A percentile compares a stretch with the other conserved stretches of the same genome.
Conservation (phyloP, 1,284 basidiomycete species). For the Rhodotorula sp. region DNA sequence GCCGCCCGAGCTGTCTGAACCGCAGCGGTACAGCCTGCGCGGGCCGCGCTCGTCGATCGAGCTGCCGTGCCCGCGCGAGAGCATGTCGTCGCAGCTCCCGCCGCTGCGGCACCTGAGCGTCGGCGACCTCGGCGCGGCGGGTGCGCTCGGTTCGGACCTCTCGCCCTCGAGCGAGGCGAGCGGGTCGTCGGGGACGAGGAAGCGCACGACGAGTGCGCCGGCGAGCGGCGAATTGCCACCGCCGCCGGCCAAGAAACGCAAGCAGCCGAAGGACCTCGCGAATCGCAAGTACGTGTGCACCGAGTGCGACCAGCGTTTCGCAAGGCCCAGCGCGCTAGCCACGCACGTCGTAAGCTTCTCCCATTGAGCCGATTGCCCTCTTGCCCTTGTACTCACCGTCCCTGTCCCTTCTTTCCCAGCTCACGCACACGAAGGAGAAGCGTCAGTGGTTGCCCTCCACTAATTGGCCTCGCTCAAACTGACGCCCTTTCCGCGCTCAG, state of each 20-base stretch:
- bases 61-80: background rate
- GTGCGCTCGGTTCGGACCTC: background rate
- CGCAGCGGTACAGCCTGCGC: background rate
- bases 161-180: background rate
- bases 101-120: background rate
- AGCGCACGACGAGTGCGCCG: background rate
- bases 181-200: background rate
- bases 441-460: background rate
- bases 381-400: background rate
- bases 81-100: background rate
- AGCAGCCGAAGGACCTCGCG: constrained; percentile 12
- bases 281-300: constrained; percentile 12
- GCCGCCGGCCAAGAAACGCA: background rate
- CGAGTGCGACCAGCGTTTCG: constrained; percentile 24
- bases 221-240: background rate
- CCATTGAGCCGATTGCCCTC: background rate
- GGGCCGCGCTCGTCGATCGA: background rate
- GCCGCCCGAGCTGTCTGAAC: background rate
- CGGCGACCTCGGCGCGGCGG: background rate
- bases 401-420: background rate
- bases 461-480: background rate
- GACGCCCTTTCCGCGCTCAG: background rate
- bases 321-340: constrained; percentile 16
- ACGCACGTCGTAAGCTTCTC: constrained; percentile 8
- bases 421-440: constrained; percentile 23